Evolutionary conservation across 2,329 filamentous ascomycete genomes (phyloP), one percentile per base, ranked within the genome.

Genomic region (Zasmidium angulare): DNA sequence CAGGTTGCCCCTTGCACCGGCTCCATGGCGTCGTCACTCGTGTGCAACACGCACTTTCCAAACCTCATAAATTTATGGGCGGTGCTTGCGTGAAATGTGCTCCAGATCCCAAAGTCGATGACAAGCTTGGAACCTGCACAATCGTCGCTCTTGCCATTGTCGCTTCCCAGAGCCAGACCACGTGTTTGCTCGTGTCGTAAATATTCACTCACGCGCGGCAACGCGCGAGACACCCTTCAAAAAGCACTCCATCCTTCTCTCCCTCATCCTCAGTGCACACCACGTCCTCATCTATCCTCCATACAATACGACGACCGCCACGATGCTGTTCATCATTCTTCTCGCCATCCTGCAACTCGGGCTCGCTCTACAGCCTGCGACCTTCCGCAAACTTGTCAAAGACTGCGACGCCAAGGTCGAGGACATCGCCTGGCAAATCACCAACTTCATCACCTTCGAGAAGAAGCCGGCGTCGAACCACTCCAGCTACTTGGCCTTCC

Each of bases 401-500:
- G 47, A 46, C 50, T 40, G 40, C 55, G 29, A 40, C 19, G 26
- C 52, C 46, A 36, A 46, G 55, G 47, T 63, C 43, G 68, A 71
- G 26, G 59, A 62, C 40, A 60, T 48, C 20, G 58, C 66, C 2
- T 69, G 68, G 67, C 48, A 50, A 46, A 61, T 71, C 60, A 50
- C 53, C 40, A 62, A 67, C 56, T 21, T 71, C 51, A 40, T 56
- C 23, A 56, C 57, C 55, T 67, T 70, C 58, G 54, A 63, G 10
- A 48, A 60, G 36, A 51, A 56, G 46, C 36, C 58, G 22, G 23
- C 11, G 6, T 14, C 21, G 29, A 43, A 50, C 50, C 40, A 23
- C 21, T 53, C 55, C 31, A 62, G 46, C 55, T 62, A 56, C 63
- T 55, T 71, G 51, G 11, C 56, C 50, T 70, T 72, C 62, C 36